phyloP scores from a whole-genome alignment of 2,329 filamentous ascomycete genomes.

The Fusarium sacchari region DNA sequence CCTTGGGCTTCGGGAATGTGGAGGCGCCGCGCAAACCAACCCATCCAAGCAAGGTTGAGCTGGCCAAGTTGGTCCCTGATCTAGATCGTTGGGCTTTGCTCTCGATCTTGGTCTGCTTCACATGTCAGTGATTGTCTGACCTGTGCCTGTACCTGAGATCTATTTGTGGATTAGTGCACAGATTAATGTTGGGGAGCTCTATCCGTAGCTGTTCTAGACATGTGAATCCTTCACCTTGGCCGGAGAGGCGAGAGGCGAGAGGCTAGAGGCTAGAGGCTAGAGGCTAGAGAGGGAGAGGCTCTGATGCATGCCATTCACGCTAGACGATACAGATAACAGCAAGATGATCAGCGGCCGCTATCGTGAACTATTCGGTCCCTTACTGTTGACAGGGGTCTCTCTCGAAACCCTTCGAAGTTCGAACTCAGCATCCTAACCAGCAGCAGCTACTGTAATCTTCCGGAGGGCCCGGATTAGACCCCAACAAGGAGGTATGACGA shows the following conservation, averaged over 20 bases:
- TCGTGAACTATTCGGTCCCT: background rate
- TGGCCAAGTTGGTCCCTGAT: conserved; percentile 21
- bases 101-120: conserved; percentile 33
- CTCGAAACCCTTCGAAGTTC: background rate
- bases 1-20: conserved; percentile 31
- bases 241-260: background rate
- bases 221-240: conserved; percentile 14
- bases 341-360: conserved; percentile 7
- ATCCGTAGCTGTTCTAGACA: conserved; percentile 11
- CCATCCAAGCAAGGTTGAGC: background rate
- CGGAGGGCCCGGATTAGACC: background rate
- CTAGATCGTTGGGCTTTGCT: conserved; percentile 24
- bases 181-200: conserved; percentile 4
- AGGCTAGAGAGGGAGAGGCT: background rate
- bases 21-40: conserved; percentile 17
- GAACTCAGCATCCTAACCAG: background rate
- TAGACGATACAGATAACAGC: background rate
- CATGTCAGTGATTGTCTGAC: conserved; percentile 32
- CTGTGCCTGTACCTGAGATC: conserved; percentile 20
- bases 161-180: conserved; percentile 18
- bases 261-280: background rate
- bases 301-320: conserved; percentile 17
- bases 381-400: background rate
- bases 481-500: background rate
- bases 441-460: background rate